These are phyloP conservation scores for Podaxis sp. DNA, from an alignment of 768 basidiomycete genomes.

Conservation along the genomic window DNA sequence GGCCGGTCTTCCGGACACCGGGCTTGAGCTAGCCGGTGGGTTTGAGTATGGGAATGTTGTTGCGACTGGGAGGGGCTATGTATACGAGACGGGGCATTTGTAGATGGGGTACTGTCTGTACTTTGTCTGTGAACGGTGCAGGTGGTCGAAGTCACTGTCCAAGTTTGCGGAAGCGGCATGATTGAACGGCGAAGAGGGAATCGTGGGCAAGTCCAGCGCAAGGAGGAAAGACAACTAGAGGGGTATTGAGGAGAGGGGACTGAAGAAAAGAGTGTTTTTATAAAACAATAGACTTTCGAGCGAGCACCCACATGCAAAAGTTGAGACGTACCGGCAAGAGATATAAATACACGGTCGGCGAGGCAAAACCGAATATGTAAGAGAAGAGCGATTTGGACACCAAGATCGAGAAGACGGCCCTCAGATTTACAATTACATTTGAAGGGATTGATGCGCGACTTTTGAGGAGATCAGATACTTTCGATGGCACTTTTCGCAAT, in stretches of 20 bases:
- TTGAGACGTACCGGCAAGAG: background rate
- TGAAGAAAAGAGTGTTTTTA: background rate
- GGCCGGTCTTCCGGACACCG: constrained; percentile 9
- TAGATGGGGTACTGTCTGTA: constrained; percentile 17
- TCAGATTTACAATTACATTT: background rate
- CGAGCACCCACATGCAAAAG: background rate
- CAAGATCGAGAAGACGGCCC: background rate
- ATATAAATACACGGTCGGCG: constrained; percentile 6
- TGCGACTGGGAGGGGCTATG: background rate
- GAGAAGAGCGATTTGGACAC: constrained; percentile 5
- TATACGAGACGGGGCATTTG: constrained; percentile 2
- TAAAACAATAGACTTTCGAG: background rate
- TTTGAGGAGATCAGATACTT: background rate
- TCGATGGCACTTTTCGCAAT: background rate
- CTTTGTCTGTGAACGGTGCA: constrained; percentile 24
- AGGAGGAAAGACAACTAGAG: background rate
- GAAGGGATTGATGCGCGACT: background rate
- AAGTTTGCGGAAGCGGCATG: constrained; percentile 5
- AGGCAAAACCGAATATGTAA: constrained; percentile 12
- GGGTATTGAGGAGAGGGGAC: background rate
- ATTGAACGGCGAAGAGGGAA: constrained; percentile 7
- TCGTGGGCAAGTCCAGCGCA: background rate
- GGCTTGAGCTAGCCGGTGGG: constrained; percentile 1
- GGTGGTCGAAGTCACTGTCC: constrained; percentile 2
- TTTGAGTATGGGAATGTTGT: background rate